Base-by-base conservation (phyloP, 139 green algal genomes). In the Dunaliella primolecta region DNA sequence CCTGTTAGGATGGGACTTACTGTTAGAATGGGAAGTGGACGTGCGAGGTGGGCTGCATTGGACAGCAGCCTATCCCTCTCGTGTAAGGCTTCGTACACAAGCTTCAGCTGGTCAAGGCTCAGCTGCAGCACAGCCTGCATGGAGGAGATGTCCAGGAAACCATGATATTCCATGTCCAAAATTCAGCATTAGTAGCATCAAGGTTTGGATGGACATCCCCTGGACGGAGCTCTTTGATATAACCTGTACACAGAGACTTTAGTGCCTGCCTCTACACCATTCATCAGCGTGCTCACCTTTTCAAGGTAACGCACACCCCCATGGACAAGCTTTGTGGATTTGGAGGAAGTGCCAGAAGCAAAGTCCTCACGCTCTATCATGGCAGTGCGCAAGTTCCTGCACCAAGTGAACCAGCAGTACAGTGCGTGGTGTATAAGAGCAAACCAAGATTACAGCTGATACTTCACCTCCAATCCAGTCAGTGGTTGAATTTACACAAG, bases 311-410 rank as follows among this genome's bases (percentile, higher is more conserved):
- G 89, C 33, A 99, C 97, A 2, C 96, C 96, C 20, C 96, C 97
- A 88, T 99, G 97, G 78, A 98, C 93, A 36, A 98, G 89, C 88
- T 99, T 99, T 37, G 97, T 99, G n/a, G 93, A 98, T 33, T 96
- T 93, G 31, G 90, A 96, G 64, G 89, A 96, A 21, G 97, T 99
- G 32, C 97, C 97, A 1, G 89, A 88, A 27, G 84, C 95, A 89
- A 98, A 99, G 87, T 99, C 97, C 36, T 98, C 96, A 2, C 92
- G 89, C 85, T 99, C 97, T 25, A 99, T 90, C 37, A 99, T 83
- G 0, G 92, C 95, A 1, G 92, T 94, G 21, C 75, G 85, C 72
- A 97, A 86, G 31, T 93, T 95, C 70, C 95, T 95, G 83, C 71
- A 77, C 56, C 20, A 21, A 29, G 56, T 72, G 56, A 21, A 36